phyloP scores from a whole-genome alignment of 148 eudicot genomes.

The Chenopodium album region DNA sequence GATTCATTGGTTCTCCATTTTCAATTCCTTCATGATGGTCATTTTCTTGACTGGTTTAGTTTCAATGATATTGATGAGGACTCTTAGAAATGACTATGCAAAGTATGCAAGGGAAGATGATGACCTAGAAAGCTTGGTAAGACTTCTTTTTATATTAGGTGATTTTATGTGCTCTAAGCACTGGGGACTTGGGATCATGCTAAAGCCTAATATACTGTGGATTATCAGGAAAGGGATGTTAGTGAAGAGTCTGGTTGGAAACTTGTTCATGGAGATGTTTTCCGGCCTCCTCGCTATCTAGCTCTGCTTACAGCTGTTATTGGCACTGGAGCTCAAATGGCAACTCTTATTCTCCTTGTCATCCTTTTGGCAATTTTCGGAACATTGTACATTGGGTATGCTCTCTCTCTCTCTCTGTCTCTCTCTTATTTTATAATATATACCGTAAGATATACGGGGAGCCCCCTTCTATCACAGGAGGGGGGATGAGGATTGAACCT shows the following conservation, averaged over 20 bases:
- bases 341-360: slow-evolving; percentile 75
- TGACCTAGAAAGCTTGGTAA: slow-evolving; percentile 84
- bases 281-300: slow-evolving; percentile 66
- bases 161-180: background rate
- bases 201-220: slow-evolving; percentile 7
- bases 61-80: slow-evolving; percentile 89
- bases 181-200: slow-evolving; percentile 1
- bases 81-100: slow-evolving; percentile 87
- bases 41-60: slow-evolving; percentile 88
- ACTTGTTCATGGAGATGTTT: slow-evolving; percentile 89
- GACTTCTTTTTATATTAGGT: slow-evolving; percentile 5
- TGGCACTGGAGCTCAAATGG: slow-evolving; percentile 88
- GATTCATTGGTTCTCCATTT: slow-evolving; percentile 95
- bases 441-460: no score
- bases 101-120: slow-evolving; percentile 96
- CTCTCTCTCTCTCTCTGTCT: background rate
- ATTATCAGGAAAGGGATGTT: slow-evolving; percentile 80
- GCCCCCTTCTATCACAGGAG: no score
- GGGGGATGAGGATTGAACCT: no score
- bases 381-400: slow-evolving; percentile 71
- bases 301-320: slow-evolving; percentile 68
- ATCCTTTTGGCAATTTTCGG: slow-evolving; percentile 79
- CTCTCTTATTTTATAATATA: no score
- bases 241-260: slow-evolving; percentile 97
- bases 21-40: slow-evolving; percentile 96